Evolutionary conservation across 2,329 filamentous ascomycete genomes (phyloP).

Genomic region (Penicillium hordei): DNA sequence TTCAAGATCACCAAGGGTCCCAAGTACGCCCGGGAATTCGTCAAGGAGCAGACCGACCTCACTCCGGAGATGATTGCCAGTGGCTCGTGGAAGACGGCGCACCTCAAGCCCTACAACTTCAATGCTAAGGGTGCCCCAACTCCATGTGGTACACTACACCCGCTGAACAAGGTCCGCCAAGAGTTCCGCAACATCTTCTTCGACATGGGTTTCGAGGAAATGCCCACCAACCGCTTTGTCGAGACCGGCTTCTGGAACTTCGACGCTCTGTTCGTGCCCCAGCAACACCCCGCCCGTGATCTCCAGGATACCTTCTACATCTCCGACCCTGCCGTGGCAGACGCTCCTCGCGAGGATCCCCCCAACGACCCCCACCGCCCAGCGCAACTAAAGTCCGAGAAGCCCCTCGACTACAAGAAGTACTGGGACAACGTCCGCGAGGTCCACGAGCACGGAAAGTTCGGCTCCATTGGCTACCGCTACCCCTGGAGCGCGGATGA

Average conservation of each 20-base stretch:
- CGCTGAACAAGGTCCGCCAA: slow-evolving; percentile 86
- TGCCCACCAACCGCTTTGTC: slow-evolving; percentile 91
- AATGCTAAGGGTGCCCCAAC: slow-evolving; percentile 62
- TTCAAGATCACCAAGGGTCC: slow-evolving; percentile 82
- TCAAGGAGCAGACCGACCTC: slow-evolving; percentile 91
- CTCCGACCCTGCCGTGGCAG: slow-evolving; percentile 77
- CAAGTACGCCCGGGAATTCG: slow-evolving; percentile 84
- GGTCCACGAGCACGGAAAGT: slow-evolving; percentile 89
- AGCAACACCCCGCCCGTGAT: slow-evolving; percentile 96
- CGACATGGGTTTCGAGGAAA: slow-evolving; percentile 97
- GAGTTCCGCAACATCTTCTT: slow-evolving; percentile 99
- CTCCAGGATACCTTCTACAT: slow-evolving; percentile 99
- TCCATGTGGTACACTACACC: slow-evolving; percentile 52
- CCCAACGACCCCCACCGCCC: slow-evolving; percentile 38
- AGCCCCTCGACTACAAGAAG: slow-evolving; percentile 67
- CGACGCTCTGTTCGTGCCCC: slow-evolving; percentile 91
- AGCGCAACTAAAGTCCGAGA: slow-evolving; percentile 36
- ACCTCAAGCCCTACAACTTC: slow-evolving; percentile 83
- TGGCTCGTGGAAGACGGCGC: slow-evolving; percentile 87
- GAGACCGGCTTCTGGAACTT: slow-evolving; percentile 99
- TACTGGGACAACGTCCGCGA: slow-evolving; percentile 87
- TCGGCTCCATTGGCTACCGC: slow-evolving; percentile 91
- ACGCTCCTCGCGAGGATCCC: slow-evolving; percentile 62
- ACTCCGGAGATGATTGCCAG: slow-evolving; percentile 86
- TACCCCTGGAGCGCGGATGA: slow-evolving; percentile 92